Evolutionary conservation across 192 early-diverging fungal genomes (phyloP).

Genomic region (Linnemannia zychae): DNA sequence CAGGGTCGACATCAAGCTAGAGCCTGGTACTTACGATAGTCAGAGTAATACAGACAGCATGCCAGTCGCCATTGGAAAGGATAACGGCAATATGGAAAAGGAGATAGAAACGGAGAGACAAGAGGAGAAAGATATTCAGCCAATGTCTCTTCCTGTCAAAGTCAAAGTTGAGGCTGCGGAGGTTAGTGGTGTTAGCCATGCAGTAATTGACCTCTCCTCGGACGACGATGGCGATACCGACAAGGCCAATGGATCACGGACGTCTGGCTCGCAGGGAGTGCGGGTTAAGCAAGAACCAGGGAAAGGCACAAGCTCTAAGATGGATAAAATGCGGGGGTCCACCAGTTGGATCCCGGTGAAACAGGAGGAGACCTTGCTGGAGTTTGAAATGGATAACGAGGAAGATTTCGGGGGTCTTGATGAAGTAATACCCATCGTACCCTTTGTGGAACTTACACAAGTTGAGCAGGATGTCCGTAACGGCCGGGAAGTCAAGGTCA

Average conservation of each 20-base stretch:
- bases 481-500: conserved; percentile 22
- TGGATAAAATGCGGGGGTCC: background rate
- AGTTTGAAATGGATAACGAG: conserved; percentile 50
- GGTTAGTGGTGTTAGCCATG: background rate
- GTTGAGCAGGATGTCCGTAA: conserved; percentile 1
- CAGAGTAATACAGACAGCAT: background rate
- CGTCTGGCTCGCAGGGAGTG: background rate
- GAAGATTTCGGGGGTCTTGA: conserved; percentile 32
- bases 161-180: conserved; percentile 14
- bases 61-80: background rate
- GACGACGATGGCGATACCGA: conserved; percentile 19
- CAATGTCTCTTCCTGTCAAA: background rate
- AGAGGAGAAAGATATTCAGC: background rate
- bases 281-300: background rate
- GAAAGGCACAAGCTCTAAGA: background rate
- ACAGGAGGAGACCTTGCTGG: conserved; percentile 42
- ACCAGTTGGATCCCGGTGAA: conserved; percentile 3
- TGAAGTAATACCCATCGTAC: background rate
- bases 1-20: conserved; percentile 9
- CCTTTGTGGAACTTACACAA: conserved; percentile 23
- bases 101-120: background rate
- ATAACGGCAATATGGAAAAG: background rate
- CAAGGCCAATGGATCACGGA: background rate
- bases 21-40: background rate
- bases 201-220: conserved; percentile 36